These are phyloP conservation scores for Alisma plantagoaquatica DNA, from an alignment of 106 monocot species.

Conservation along the genomic window DNA sequence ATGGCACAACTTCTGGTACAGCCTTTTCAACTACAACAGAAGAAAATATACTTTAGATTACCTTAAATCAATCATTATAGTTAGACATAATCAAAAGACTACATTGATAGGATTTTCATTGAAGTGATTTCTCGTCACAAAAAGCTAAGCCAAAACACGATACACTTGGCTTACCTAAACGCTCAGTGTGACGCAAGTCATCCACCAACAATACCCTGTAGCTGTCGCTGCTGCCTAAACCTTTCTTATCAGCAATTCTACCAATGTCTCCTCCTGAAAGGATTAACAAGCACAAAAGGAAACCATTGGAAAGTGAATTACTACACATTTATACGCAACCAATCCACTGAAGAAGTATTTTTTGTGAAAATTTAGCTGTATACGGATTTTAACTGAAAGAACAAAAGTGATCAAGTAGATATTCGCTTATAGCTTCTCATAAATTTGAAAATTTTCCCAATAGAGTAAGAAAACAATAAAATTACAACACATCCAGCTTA, in stretches of 20 bases:
- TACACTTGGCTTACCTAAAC: constrained; percentile 37
- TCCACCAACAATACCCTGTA: constrained; percentile 69
- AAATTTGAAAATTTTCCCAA: too few species aligned
- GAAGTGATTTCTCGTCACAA: neutral
- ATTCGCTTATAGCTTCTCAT: too few species aligned
- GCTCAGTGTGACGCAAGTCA: constrained; percentile 50
- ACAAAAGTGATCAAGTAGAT: too few species aligned
- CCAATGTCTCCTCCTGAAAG: constrained; percentile 62
- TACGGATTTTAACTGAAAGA: too few species aligned
- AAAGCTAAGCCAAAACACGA: neutral
- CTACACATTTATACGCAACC: too few species aligned
- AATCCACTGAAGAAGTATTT: too few species aligned
- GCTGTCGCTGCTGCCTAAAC: constrained; percentile 43
- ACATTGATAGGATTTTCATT: too few species aligned
- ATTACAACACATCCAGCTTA: too few species aligned
- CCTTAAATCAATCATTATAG: too few species aligned
- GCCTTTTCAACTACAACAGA: constrained; percentile 40
- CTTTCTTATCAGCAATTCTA: constrained; percentile 16
- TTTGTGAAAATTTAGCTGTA: too few species aligned
- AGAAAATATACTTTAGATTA: neutral
- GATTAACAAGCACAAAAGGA: constrained; percentile 1
- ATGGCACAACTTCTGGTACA: constrained; percentile 47
- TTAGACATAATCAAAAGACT: constrained; percentile 1
- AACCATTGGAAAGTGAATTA: too few species aligned
- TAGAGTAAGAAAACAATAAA: too few species aligned